A percentile compares a stretch with the other conserved stretches of the same genome.
Conservation (phyloP, 768 basidiomycete genomes). For the Dacryopinax primogenitus region DNA sequence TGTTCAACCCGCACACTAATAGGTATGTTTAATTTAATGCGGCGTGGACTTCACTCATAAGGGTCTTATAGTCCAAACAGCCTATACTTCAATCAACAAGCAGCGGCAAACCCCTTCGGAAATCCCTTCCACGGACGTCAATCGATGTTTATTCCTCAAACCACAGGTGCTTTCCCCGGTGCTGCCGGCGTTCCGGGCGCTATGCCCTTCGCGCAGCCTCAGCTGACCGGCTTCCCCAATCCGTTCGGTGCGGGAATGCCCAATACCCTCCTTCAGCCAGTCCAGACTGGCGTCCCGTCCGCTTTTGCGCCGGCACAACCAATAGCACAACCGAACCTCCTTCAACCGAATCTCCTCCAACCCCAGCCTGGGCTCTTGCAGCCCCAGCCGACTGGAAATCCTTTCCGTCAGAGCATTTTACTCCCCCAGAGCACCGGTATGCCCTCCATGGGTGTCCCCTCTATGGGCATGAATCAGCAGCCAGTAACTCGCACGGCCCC, state of each 20-base stretch:
- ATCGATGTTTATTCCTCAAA: slow-evolving; percentile 34
- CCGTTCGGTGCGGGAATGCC: slow-evolving; percentile 31
- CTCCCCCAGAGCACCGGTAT: slow-evolving; percentile 50
- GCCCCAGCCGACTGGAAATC: slow-evolving; percentile 42
- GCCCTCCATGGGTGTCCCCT: slow-evolving; percentile 31
- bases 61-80: slow-evolving; percentile 17
- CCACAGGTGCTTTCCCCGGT: slow-evolving; percentile 20
- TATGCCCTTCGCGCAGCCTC: slow-evolving; percentile 34
- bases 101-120: slow-evolving; percentile 63
- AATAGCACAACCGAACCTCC: slow-evolving; percentile 26
- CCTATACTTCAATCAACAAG: slow-evolving; percentile 38
- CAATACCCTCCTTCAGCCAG: slow-evolving; percentile 19
- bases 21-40: slow-evolving; percentile 30
- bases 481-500: neutral
- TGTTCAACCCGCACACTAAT: slow-evolving; percentile 51
- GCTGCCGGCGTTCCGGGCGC: slow-evolving; percentile 27
- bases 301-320: slow-evolving; percentile 22
- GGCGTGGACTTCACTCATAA: neutral
- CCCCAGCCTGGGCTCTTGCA: slow-evolving; percentile 31
- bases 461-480: neutral
- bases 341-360: slow-evolving; percentile 25
- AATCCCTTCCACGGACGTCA: slow-evolving; percentile 69
- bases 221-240: slow-evolving; percentile 35
- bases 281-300: slow-evolving; percentile 34
- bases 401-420: slow-evolving; percentile 72